A percentile compares a stretch with the other conserved stretches of the same genome.
Conservation (phyloP, 2,329 filamentous ascomycete genomes). For the Aspergillus glaucus region DNA sequence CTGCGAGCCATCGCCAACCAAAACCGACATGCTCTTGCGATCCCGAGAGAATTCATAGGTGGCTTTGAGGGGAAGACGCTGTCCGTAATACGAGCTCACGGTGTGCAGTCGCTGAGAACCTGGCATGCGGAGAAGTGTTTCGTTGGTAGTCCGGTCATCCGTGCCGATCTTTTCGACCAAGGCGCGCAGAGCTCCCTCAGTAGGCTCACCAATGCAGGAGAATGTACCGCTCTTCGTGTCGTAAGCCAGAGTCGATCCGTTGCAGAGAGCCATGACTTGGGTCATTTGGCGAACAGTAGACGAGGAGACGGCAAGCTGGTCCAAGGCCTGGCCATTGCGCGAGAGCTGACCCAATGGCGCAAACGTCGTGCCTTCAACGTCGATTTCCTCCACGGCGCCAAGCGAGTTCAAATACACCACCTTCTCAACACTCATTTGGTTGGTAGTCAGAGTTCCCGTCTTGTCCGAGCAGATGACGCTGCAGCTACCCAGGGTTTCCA, state of each 20-base stretch:
- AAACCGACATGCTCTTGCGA: slow-evolving; percentile 97
- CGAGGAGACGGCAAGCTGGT: slow-evolving; percentile 64
- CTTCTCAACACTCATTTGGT: slow-evolving; percentile 98
- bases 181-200: slow-evolving; percentile 85
- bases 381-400: slow-evolving; percentile 73
- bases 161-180: slow-evolving; percentile 93
- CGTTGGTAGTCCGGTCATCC: slow-evolving; percentile 57
- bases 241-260: slow-evolving; percentile 77
- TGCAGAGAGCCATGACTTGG: slow-evolving; percentile 70
- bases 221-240: slow-evolving; percentile 69
- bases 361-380: slow-evolving; percentile 90
- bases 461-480: slow-evolving; percentile 99
- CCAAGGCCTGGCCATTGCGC: slow-evolving; percentile 60
- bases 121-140: slow-evolving; percentile 42
- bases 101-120: slow-evolving; percentile 64
- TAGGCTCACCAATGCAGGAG: slow-evolving; percentile 85
- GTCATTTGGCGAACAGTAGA: slow-evolving; percentile 72
- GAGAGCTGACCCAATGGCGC: slow-evolving; percentile 71
- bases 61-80: slow-evolving; percentile 65
- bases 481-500: slow-evolving; percentile 97
- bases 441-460: slow-evolving; percentile 94
- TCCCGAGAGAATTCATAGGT: slow-evolving; percentile 97
- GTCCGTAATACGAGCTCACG: slow-evolving; percentile 79
- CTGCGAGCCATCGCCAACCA: slow-evolving; percentile 63
- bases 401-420: slow-evolving; percentile 73